Percentiles rank a stretch among this genome's conserved stretches.
phyloP scores from a whole-genome alignment of 202 grass and related monocot species.

The Digitaria exilis region DNA sequence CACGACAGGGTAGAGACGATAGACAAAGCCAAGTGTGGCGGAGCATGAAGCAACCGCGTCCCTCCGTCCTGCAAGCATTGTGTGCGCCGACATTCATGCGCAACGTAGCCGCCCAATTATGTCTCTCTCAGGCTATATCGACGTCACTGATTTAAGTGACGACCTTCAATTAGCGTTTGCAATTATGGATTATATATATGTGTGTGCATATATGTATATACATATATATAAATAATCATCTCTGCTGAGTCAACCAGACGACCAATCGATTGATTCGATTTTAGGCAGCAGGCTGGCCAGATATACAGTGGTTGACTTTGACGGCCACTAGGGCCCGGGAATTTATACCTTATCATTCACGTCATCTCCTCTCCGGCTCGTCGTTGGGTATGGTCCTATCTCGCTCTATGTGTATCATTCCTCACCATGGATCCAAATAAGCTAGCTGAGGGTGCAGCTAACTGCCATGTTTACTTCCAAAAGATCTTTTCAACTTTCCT shows the following conservation, averaged over 20 bases:
- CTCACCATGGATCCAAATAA: too few relatives aligned
- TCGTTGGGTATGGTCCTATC: too few relatives aligned
- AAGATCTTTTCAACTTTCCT: too few relatives aligned
- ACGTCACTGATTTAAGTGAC: neutral
- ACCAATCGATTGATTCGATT: neutral
- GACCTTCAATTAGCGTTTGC: neutral
- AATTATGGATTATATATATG: neutral
- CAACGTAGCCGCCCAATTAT: neutral
- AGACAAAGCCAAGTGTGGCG: neutral
- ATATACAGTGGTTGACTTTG: neutral
- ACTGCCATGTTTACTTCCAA: too few relatives aligned
- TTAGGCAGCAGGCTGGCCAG: neutral
- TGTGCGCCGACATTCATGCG: neutral
- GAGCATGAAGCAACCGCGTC: neutral
- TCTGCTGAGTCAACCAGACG: neutral
- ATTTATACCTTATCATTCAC: neutral
- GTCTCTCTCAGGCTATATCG: neutral
- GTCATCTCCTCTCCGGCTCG: neutral
- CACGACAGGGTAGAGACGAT: neutral
- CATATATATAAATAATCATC: neutral
- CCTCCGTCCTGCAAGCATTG: neutral
- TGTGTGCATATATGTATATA: neutral
- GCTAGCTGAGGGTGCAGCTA: too few relatives aligned
- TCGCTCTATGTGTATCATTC: too few relatives aligned
- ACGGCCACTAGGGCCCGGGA: neutral